Conservation (phyloP, 164 flowering plant species). For the Annona squamosa region DNA sequence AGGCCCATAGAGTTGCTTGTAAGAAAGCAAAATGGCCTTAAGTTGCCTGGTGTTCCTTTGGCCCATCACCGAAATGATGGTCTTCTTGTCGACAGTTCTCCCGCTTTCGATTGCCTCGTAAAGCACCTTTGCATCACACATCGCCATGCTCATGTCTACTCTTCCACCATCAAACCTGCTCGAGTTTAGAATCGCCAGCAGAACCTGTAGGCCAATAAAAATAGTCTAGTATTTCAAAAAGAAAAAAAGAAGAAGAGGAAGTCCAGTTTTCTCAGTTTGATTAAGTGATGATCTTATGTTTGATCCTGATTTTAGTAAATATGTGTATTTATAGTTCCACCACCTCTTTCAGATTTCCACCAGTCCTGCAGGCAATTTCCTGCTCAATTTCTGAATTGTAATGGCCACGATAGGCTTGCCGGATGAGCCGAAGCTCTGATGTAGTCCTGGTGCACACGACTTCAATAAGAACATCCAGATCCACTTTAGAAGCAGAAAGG, state of each 20-base stretch:
- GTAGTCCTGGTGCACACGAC: conserved; percentile 29
- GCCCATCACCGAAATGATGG: conserved; percentile 23
- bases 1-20: conserved; percentile 39
- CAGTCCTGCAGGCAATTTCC: conserved; percentile 22
- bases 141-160: conserved; percentile 33
- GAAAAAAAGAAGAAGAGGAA: no score
- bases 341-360: conserved; percentile 28
- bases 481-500: conserved; percentile 12
- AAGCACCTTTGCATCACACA: conserved; percentile 40
- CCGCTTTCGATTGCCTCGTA: conserved; percentile 44
- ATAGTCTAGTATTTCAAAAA: not conserved
- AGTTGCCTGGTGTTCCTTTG: conserved; percentile 28
- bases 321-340: conserved; percentile 7
- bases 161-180: conserved; percentile 14
- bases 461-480: conserved; percentile 21
- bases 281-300: no score
- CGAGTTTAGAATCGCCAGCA: conserved; percentile 21
- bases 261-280: no score
- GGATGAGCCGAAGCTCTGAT: conserved; percentile 19
- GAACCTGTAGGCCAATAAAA: conserved; percentile 12
- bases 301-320: no score
- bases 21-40: conserved; percentile 24
- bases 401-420: conserved; percentile 22
- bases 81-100: conserved; percentile 21
- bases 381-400: conserved; percentile 28